phyloP scores from a whole-genome alignment of 495 filamentous ascomycete genomes.

The Xylaria telfairii region DNA sequence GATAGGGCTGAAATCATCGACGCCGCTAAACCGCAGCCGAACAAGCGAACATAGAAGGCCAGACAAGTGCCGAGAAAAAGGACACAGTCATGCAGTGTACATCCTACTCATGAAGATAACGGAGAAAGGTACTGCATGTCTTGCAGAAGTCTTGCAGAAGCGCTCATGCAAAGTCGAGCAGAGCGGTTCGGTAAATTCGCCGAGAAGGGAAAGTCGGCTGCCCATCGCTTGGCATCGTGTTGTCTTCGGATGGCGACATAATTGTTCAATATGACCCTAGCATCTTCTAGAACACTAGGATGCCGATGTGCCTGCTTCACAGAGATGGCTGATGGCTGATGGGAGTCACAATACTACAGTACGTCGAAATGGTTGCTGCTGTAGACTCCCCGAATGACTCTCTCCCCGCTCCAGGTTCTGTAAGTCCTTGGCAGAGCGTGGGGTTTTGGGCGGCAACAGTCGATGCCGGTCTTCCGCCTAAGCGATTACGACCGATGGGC shows the following conservation, averaged over 20 bases:
- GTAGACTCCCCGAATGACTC: background rate
- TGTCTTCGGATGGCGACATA: conserved; percentile 21
- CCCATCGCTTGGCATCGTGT: conserved; percentile 11
- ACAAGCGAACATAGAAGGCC: background rate
- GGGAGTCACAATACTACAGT: background rate
- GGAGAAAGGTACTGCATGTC: background rate
- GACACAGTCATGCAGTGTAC: background rate
- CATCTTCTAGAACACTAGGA: background rate
- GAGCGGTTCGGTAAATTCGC: conserved; percentile 14
- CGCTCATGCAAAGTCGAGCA: background rate
- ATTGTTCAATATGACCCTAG: conserved; percentile 17
- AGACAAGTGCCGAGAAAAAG: conserved; percentile 18
- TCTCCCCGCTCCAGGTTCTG: background rate
- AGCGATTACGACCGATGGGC: background rate
- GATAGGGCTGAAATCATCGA: conserved; percentile 19
- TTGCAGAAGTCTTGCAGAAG: conserved; percentile 11
- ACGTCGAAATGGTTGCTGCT: background rate
- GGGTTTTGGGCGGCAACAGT: background rate
- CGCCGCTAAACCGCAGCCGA: background rate
- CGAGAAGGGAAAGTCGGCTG: conserved; percentile 10
- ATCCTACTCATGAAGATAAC: conserved; percentile 14
- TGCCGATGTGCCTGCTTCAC: background rate
- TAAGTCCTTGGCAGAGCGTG: conserved; percentile 14
- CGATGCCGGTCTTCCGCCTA: conserved; percentile 4
- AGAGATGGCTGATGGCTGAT: background rate